Evolutionary conservation across 164 flowering plant genomes (phyloP), one percentile per base, ranked within the genome.

Genomic region (Annona cherimola): DNA sequence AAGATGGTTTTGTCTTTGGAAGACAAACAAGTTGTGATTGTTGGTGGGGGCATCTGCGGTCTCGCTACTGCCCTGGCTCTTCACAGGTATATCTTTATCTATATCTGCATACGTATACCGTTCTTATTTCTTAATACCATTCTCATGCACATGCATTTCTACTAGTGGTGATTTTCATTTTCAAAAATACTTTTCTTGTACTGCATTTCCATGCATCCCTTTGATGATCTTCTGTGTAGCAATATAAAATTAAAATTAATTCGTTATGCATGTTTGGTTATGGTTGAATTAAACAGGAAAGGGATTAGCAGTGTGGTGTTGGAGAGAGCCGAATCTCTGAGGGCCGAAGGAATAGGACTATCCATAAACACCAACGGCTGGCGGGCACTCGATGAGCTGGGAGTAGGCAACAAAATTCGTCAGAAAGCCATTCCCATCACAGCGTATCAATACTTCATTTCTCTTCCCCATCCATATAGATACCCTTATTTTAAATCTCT

Each of bases 61-160:
- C 83, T 86, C 5, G 86, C 89, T 69, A 84, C 87, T 4, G 86
- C 89, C 44, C 81, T 86, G 42, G 89, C 87, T 67, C 86, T 86
- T 72, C 86, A 86, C 81, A 79, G 84, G 86, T 84, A 50, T 50
- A 9, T 2, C 35, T 26, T 26, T 26, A 26, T 26, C 35, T 26
- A 26, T 26, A 26, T 26, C 35, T 26, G 35, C 35, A 26, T 26
- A 26, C 35, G 35, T 26, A 26, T 26, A 26, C 35, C 35, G 35
- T 26, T 26, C 1, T 26, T 1, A 26, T 26, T 26, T 26, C 35
- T 26, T 26, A 26, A 26, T 26, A 26, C 35, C 35, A 26, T 26
- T 26, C 35, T 26, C 35, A 26, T 26, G 35, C 35, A 26, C 35
- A 26, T 26, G 35, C 35, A 26, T 26, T 26, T 26, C 35, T 26